Conservation (phyloP, 495 filamentous ascomycete genomes). For the Penicillium robsamsonii region DNA sequence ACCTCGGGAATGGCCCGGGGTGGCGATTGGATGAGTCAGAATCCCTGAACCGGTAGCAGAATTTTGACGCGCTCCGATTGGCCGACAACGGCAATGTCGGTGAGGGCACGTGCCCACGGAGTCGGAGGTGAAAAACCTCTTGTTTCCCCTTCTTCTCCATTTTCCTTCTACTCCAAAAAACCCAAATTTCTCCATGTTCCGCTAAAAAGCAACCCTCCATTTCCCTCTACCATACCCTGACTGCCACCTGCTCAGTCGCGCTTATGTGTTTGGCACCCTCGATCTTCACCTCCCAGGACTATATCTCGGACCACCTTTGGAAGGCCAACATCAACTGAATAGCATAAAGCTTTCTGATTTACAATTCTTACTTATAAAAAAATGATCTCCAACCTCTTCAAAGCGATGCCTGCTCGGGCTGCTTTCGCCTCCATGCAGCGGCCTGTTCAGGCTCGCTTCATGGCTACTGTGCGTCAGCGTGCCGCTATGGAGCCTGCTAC, state of each 20-base stretch:
- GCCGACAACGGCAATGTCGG: slow-evolving; percentile 25
- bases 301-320: slow-evolving; percentile 99
- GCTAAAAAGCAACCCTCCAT: slow-evolving; percentile 23
- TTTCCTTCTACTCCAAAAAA: slow-evolving; percentile 19
- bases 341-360: slow-evolving; percentile 17
- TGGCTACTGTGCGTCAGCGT: slow-evolving; percentile 71
- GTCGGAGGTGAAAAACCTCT: slow-evolving; percentile 32
- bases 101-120: slow-evolving; percentile 36
- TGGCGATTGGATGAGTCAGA: slow-evolving; percentile 1
- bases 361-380: slow-evolving; percentile 30
- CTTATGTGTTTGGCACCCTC: slow-evolving; percentile 94
- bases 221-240: slow-evolving; percentile 27
- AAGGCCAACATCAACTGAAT: slow-evolving; percentile 82
- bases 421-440: slow-evolving; percentile 52
- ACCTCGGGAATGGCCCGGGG: too few relatives aligned
- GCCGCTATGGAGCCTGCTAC: slow-evolving; percentile 76
- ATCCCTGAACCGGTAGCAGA: slow-evolving; percentile 16
- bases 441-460: slow-evolving; percentile 54
- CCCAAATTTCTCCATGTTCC: slow-evolving; percentile 25
- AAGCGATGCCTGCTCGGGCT: slow-evolving; percentile 52
- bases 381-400: slow-evolving; percentile 71
- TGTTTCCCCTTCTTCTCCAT: neutral
- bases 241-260: slow-evolving; percentile 54
- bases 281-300: slow-evolving; percentile 97
- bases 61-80: slow-evolving; percentile 32